Base-by-base conservation (phyloP, 2,329 filamentous ascomycete genomes). In the Alternaria postmessia region DNA sequence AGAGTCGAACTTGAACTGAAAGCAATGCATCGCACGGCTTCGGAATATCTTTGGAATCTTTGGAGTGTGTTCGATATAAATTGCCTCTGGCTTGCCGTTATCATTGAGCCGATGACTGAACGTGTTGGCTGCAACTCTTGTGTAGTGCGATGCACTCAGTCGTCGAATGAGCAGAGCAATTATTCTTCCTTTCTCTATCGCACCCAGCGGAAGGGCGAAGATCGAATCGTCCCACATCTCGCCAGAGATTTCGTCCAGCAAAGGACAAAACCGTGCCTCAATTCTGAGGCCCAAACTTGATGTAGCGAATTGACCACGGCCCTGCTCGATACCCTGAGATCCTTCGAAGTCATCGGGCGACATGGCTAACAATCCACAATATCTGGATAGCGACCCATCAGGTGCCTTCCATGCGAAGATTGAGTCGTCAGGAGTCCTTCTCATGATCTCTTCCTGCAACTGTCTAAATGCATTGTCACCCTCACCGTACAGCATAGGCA, bases 351-450 rank as follows among this genome's bases (percentile, higher is more conserved):
- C 51, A 5, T 18, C 7, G 2, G 57, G 57, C 6, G 57, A 59
- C 14, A 20, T 49, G 7, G 57, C 57, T 16, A 59, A 43, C 2
- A 59, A 14, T 14, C 57, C 57, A 20, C 34, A 26, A 26, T 26
- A 26, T 26, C 7, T 26, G 24, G 24, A 26, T 26, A 26, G 24
- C 24, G 24, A 26, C 24, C 24, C 24, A 26, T 26, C 7, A 26
- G 24, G 24, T 26, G 24, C 24, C 24, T 6, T 26, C 24, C 24
- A 26, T 26, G 24, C 24, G 24, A 26, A 26, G 24, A 26, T 26
- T 26, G 24, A 26, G 24, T 26, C 6, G 24, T 26, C 24, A 26
- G 24, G 24, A 7, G 24, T 26, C 24, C 24, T 26, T 26, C 6
- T 26, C 24, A 26, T 26, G 24, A 26, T 26, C 24, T 26, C 24